Evolutionary conservation across 345 rosid species (phyloP).

Genomic region (Citrus glauca): DNA sequence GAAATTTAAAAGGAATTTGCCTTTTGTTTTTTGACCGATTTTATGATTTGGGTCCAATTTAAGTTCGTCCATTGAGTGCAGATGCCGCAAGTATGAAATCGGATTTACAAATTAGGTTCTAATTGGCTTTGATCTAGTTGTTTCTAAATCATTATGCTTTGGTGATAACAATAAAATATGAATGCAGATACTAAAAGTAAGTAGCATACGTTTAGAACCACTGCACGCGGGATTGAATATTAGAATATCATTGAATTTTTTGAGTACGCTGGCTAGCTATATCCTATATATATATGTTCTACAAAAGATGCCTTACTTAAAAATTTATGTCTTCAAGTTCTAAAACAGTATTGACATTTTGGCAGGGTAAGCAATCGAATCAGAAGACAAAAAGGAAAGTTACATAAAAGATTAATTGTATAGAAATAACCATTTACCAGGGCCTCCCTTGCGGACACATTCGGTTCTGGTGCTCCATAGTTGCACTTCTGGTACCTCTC

Average conservation of each 20-base stretch:
- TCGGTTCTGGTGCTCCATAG: conserved; percentile 93
- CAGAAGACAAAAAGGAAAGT: not conserved
- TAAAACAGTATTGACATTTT: not conserved
- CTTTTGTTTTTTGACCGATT: not conserved
- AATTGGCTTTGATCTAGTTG: not conserved
- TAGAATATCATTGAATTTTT: not conserved
- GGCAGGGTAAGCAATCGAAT: not conserved
- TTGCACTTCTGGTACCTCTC: conserved; percentile 98
- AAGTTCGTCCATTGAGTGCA: not conserved
- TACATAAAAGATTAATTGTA: not conserved
- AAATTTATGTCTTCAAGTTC: not conserved
- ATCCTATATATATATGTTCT: not conserved
- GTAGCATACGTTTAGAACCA: not conserved
- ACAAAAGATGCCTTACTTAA: not conserved
- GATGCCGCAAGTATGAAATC: not conserved
- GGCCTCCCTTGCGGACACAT: conserved; percentile 78
- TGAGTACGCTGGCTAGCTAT: not conserved
- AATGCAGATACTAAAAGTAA: not conserved
- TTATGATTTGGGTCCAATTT: not conserved
- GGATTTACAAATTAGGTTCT: not conserved
- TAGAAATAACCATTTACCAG: conserved; percentile 40
- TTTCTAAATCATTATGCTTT: not conserved
- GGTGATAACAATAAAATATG: not conserved
- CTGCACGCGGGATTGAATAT: not conserved
- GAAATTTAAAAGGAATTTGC: not conserved